Evolutionary conservation across 1,284 basidiomycete genomes (phyloP).

Genomic region (Ceraceosorus bombacis): DNA sequence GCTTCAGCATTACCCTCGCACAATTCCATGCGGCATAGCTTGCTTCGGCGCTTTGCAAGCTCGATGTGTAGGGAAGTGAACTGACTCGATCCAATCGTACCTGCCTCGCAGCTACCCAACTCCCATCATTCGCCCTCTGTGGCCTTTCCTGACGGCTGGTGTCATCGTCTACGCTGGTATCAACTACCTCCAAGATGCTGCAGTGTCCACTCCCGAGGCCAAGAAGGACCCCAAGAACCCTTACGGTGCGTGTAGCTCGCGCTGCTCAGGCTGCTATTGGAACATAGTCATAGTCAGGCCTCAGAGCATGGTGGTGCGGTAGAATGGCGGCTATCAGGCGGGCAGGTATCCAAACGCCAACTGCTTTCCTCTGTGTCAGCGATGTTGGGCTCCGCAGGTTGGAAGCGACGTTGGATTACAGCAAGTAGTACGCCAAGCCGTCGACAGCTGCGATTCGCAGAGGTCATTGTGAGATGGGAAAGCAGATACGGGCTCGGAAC

Average conservation of each 20-base stretch:
- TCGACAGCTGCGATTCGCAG: no score
- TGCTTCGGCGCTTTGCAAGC: background rate
- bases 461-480: no score
- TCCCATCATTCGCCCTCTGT: constrained; percentile 42
- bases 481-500: no score
- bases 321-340: no score
- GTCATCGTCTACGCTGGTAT: constrained; percentile 41
- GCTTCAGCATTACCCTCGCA: background rate
- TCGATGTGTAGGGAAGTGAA: background rate
- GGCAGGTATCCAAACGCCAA: no score
- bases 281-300: no score
- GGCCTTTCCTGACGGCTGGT: constrained; percentile 42
- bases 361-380: no score
- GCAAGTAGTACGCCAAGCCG: no score
- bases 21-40: background rate
- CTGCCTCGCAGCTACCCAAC: constrained; percentile 32
- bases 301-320: no score
- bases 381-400: no score
- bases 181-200: constrained; percentile 37
- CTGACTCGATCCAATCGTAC: background rate
- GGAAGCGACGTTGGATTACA: no score
- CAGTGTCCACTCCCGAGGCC: constrained; percentile 38
- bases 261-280: no score
- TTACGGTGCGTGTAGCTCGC: constrained; percentile 25
- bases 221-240: constrained; percentile 47